Percentiles rank a stretch among this genome's conserved stretches.
These are phyloP conservation scores for Byssoonygena ceratinophila DNA, from an alignment of 2,329 filamentous ascomycete genomes.

Conservation along the genomic window DNA sequence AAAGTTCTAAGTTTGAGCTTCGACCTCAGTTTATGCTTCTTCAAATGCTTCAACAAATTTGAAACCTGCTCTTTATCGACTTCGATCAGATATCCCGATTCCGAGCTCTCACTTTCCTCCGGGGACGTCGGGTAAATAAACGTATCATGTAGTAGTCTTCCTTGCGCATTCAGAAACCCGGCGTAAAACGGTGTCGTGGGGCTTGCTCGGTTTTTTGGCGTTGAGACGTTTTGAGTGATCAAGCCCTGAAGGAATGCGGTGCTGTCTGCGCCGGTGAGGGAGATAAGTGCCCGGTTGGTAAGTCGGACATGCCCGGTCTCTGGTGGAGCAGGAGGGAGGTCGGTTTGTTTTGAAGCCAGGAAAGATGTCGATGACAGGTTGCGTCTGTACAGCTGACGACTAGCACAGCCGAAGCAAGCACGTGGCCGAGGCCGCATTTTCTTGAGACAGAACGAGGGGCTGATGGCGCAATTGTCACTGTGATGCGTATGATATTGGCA, in stretches of 20 bases:
- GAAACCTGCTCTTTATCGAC: slow-evolving; percentile 60
- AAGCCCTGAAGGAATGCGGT: slow-evolving; percentile 80
- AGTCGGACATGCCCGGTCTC: slow-evolving; percentile 44
- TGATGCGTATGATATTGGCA: background rate
- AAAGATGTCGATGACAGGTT: slow-evolving; percentile 23
- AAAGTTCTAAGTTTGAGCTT: slow-evolving; percentile 62
- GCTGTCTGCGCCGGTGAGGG: slow-evolving; percentile 66
- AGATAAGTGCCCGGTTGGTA: slow-evolving; percentile 66
- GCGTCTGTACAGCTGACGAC: slow-evolving; percentile 23
- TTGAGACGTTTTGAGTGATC: slow-evolving; percentile 60
- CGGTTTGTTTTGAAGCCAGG: slow-evolving; percentile 4
- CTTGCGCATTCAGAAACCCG: slow-evolving; percentile 75
- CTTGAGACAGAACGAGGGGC: background rate
- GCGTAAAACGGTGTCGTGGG: slow-evolving; percentile 55
- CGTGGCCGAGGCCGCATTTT: slow-evolving; percentile 27
- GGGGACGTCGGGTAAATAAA: slow-evolving; percentile 62
- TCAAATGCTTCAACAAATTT: slow-evolving; percentile 59
- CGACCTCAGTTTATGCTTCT: slow-evolving; percentile 73
- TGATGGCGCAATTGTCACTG: background rate
- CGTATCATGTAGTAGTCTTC: slow-evolving; percentile 76
- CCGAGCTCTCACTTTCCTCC: slow-evolving; percentile 19
- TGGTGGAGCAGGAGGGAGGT: slow-evolving; percentile 29
- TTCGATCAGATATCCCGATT: slow-evolving; percentile 61
- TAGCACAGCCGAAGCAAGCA: slow-evolving; percentile 23
- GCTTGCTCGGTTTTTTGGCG: slow-evolving; percentile 28